These are phyloP conservation scores for Fusarium virguliforme DNA, from an alignment of 2,329 filamentous ascomycete species.

Conservation along the genomic window DNA sequence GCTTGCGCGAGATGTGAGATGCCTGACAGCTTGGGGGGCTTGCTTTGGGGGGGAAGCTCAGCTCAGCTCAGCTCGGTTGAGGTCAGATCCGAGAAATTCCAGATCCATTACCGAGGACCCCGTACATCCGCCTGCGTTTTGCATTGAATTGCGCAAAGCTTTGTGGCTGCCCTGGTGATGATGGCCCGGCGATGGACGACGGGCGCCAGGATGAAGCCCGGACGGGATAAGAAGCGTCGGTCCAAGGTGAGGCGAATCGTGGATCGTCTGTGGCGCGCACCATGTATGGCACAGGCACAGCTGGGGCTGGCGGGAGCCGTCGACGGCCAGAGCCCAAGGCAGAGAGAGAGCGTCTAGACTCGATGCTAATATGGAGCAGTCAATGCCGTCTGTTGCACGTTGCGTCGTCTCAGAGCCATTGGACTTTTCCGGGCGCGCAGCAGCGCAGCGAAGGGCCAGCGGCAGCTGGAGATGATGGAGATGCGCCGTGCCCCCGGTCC, in stretches of 20 bases:
- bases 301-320: conserved; percentile 17
- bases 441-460: background rate
- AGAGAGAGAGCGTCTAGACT: conserved; percentile 12
- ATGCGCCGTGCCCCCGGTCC: background rate
- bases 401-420: conserved; percentile 33
- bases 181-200: conserved; percentile 25
- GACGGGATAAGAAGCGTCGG: conserved; percentile 33
- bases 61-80: conserved; percentile 32
- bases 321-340: conserved; percentile 20
- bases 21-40: conserved; percentile 11
- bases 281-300: conserved; percentile 24
- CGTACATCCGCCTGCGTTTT: conserved; percentile 24
- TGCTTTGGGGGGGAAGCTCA: conserved; percentile 1
- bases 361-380: conserved; percentile 26
- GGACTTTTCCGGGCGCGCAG: conserved; percentile 19
- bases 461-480: background rate
- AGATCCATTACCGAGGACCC: conserved; percentile 33
- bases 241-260: conserved; percentile 38
- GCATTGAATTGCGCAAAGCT: background rate
- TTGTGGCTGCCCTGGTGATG: conserved; percentile 20
- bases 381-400: conserved; percentile 27
- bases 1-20: conserved; percentile 10
- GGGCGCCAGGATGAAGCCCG: conserved; percentile 42
- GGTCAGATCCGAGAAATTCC: conserved; percentile 30
- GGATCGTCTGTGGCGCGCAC: conserved; percentile 30